A percentile compares a stretch with the other conserved stretches of the same genome.
Evolutionary conservation across 805 yeast species (phyloP).

Genomic region (Nakazawaea ernobii): DNA sequence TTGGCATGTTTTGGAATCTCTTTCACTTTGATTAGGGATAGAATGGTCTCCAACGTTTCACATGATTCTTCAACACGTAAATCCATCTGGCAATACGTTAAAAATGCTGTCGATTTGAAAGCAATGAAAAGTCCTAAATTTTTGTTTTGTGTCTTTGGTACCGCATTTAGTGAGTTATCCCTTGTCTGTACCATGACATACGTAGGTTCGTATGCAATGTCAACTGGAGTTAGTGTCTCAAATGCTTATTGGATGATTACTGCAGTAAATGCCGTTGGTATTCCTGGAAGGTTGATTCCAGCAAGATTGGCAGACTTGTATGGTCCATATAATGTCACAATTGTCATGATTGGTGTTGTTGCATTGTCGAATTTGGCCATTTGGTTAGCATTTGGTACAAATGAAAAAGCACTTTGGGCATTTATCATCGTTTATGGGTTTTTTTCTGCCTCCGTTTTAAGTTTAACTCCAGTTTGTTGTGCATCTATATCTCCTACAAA

Average conservation of each 20-base stretch:
- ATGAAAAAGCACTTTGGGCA: conserved; percentile 34
- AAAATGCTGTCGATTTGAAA: conserved; percentile 29
- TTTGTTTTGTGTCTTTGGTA: conserved; percentile 32
- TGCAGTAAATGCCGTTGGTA: conserved; percentile 35
- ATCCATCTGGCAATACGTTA: conserved; percentile 13
- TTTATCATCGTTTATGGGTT: conserved; percentile 52
- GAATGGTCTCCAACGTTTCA: conserved; percentile 11
- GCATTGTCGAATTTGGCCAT: conserved; percentile 36
- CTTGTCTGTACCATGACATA: conserved; percentile 48
- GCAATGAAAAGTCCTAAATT: conserved; percentile 38
- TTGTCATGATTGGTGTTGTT: conserved; percentile 27
- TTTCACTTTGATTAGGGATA: conserved; percentile 29
- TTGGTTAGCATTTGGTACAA: conserved; percentile 61
- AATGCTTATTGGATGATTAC: conserved; percentile 37
- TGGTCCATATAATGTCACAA: conserved; percentile 39
- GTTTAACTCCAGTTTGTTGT: conserved; percentile 57
- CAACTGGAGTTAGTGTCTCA: conserved; percentile 40
- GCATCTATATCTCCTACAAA: conserved; percentile 50
- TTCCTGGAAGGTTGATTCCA: conserved; percentile 41
- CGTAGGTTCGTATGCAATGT: conserved; percentile 50
- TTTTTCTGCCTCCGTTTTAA: conserved; percentile 49
- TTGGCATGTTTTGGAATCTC: conserved; percentile 28
- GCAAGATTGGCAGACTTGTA: conserved; percentile 36
- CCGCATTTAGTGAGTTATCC: conserved; percentile 45
- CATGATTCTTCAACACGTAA: background rate